A percentile compares a stretch with the other conserved stretches of the same genome.
These are phyloP conservation scores for Phytophthora gonapodyides DNA, from an alignment of 352 stramenopile species.

Conservation along the genomic window DNA sequence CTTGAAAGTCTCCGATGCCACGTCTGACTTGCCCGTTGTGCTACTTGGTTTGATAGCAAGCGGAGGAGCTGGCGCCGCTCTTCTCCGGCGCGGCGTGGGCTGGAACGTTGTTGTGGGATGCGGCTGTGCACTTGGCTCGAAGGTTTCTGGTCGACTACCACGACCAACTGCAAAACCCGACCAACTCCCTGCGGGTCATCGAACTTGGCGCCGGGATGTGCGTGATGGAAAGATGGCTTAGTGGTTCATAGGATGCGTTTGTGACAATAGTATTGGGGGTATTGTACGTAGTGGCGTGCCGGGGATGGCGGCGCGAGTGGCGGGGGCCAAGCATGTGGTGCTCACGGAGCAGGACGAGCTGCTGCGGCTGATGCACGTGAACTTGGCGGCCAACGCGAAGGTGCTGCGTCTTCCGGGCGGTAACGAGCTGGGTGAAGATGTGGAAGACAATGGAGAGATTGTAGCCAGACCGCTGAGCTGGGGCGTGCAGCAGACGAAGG, in stretches of 20 bases:
- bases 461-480: slow-evolving; percentile 71
- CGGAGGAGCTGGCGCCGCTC: slow-evolving; percentile 90
- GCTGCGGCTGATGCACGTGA: slow-evolving; percentile 82
- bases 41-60: slow-evolving; percentile 47
- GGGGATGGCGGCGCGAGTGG: slow-evolving; percentile 88
- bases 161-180: slow-evolving; percentile 33
- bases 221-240: slow-evolving; percentile 22
- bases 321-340: slow-evolving; percentile 83
- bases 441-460: slow-evolving; percentile 42
- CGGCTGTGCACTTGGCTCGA: slow-evolving; percentile 67
- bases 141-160: slow-evolving; percentile 61
- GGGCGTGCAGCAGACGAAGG: slow-evolving; percentile 70
- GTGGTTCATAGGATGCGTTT: not conserved
- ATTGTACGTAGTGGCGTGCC: slow-evolving; percentile 77
- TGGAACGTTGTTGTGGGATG: slow-evolving; percentile 91
- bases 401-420: slow-evolving; percentile 36
- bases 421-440: slow-evolving; percentile 21
- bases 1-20: no score
- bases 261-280: not conserved
- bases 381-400: slow-evolving; percentile 57
- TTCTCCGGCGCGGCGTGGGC: slow-evolving; percentile 94
- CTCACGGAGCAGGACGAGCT: slow-evolving; percentile 93
- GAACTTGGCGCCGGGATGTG: slow-evolving; percentile 88
- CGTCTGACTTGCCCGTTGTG: slow-evolving; percentile 18
- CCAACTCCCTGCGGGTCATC: slow-evolving; percentile 54